A percentile compares a stretch with the other conserved stretches of the same genome.
These are phyloP conservation scores for Euclidium syriacum DNA, from an alignment of 345 rosid genomes.

Conservation along the genomic window DNA sequence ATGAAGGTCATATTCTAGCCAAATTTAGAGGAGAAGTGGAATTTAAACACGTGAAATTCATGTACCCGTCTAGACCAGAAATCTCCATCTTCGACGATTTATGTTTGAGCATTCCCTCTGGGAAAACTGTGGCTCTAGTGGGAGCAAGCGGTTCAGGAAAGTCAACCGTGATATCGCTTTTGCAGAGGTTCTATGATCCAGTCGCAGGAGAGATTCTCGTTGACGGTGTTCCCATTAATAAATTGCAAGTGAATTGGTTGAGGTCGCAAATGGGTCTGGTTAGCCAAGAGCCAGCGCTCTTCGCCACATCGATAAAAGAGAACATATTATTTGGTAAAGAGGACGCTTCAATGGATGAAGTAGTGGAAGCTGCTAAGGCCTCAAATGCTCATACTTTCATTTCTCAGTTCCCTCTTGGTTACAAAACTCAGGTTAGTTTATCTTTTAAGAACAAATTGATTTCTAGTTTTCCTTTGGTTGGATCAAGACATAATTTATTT, in stretches of 20 bases:
- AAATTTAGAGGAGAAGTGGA: slow-evolving; percentile 57
- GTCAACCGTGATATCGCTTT: slow-evolving; percentile 73
- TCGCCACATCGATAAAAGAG: slow-evolving; percentile 71
- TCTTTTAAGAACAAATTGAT: neutral
- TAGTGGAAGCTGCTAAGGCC: slow-evolving; percentile 57
- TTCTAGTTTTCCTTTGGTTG: neutral
- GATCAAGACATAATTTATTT: neutral
- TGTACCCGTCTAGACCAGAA: slow-evolving; percentile 78
- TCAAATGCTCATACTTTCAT: slow-evolving; percentile 73
- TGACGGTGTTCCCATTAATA: slow-evolving; percentile 54
- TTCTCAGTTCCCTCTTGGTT: slow-evolving; percentile 51
- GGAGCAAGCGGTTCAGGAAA: slow-evolving; percentile 92
- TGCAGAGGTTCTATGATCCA: slow-evolving; percentile 86
- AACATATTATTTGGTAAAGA: slow-evolving; percentile 74
- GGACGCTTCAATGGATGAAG: slow-evolving; percentile 50
- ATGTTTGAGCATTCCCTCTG: slow-evolving; percentile 54
- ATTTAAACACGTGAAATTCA: slow-evolving; percentile 52
- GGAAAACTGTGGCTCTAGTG: slow-evolving; percentile 72
- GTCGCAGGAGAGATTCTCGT: slow-evolving; percentile 56
- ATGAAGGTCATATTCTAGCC: slow-evolving; percentile 43
- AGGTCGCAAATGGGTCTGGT: slow-evolving; percentile 76
- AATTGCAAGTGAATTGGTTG: slow-evolving; percentile 75
- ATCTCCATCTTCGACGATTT: slow-evolving; percentile 48
- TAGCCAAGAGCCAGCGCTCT: slow-evolving; percentile 72
- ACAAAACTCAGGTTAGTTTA: slow-evolving; percentile 58